Base-by-base conservation (phyloP, 352 stramenopile species). In the Pythium pyrilobum region DNA sequence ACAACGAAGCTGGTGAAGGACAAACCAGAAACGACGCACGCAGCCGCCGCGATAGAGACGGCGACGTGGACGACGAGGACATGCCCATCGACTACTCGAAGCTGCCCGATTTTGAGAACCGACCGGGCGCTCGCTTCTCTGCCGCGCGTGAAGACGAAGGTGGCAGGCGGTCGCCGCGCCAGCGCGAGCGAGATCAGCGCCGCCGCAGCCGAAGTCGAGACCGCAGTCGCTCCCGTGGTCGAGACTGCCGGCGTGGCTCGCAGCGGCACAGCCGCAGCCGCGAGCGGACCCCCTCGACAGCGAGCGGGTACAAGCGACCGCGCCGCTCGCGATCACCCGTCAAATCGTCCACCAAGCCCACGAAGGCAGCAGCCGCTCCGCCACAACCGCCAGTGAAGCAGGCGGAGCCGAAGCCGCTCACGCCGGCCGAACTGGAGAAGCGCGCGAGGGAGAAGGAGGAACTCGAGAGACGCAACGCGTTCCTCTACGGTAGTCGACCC, bases 81-180 rank as follows among this genome's bases (percentile, higher is more conserved):
- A 71, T 78, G 50, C 73, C 75, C 5, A 89, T 92, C n/a, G 76
- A 94, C 40, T 92, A 89, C 46, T 75, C 80, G 6, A 89, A 85
- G 42, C 34, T 94, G 9, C 81, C 79, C 0, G 70, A 85, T 51
- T 88, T 88, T 59, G 74, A 86, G 49, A 71, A 82, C 15, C 61
- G 66, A 23, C 45, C 63, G n/a, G 51, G 49, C 3, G 67, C 54
- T n/a, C 54, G 47, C 4, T 67, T 57, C 27, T 48, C 23, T 29
- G 62, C 44, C 12, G 51, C 51, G 50, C 55, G 55, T 44, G 59
- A 70, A 16, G 53, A 47, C 21, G 40, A 57, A 25, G 13, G n/a
- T 4, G 9, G 49, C 5, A n/a, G 21, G 62, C 32, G 28, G 40
- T 41, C 31, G 21, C 29, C 48, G 13, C 31, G 52, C 1, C 15